These are phyloP conservation scores for Polyporus tsugae DNA, from an alignment of 1,284 basidiomycete species.

Conservation along the genomic window DNA sequence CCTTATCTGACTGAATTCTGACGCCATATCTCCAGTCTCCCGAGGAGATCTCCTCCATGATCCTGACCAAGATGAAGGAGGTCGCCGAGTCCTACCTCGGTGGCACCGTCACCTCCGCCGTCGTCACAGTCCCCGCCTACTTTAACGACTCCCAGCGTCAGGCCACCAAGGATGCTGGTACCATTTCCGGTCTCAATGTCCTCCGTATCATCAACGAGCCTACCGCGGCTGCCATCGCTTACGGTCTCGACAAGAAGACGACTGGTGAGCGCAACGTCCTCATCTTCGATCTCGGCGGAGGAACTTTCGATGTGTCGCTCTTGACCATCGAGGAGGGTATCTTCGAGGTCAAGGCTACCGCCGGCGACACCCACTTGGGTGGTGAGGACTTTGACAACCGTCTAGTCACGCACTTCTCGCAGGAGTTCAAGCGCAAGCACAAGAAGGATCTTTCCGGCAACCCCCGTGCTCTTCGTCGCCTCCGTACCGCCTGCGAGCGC, in stretches of 20 bases:
- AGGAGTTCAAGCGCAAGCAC: constrained; percentile 99
- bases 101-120: constrained; percentile 83
- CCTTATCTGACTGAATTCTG: constrained; percentile 13
- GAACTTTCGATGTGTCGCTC: constrained; percentile 99
- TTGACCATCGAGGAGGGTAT: constrained; percentile 98
- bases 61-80: constrained; percentile 98
- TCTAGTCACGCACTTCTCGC: constrained; percentile 97
- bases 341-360: constrained; percentile 99
- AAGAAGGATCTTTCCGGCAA: constrained; percentile 96
- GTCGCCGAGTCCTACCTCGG: constrained; percentile 98
- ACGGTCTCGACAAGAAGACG: constrained; percentile 93
- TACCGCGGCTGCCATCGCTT: constrained; percentile 94
- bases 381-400: constrained; percentile 99
- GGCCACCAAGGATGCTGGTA: constrained; percentile 94
- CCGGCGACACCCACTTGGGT: constrained; percentile 98
- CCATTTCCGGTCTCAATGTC: constrained; percentile 90
- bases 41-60: constrained; percentile 98
- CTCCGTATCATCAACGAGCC: constrained; percentile 98
- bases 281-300: constrained; percentile 98
- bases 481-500: constrained; percentile 98
- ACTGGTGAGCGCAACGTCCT: constrained; percentile 91
- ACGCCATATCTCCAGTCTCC: constrained; percentile 66
- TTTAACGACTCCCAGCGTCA: constrained; percentile 98
- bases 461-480: constrained; percentile 95
- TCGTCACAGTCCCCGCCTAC: constrained; percentile 96